phyloP scores from a whole-genome alignment of 2,329 filamentous ascomycete genomes.

The Hymenoscyphus repandus region DNA sequence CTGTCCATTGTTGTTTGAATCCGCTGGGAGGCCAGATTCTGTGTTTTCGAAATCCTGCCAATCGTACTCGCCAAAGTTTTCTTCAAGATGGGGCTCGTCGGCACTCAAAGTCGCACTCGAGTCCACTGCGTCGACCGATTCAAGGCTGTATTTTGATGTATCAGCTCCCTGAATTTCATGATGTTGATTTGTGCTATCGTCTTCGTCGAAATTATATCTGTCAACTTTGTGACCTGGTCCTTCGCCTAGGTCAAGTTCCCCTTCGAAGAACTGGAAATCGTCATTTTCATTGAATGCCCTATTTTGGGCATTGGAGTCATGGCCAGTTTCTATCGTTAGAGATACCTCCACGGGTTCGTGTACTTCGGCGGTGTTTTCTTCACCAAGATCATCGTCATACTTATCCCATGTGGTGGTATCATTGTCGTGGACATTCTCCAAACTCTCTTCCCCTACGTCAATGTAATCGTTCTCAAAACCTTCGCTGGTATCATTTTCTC shows the following conservation, averaged over 20 bases:
- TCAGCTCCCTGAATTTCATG: constrained; percentile 15
- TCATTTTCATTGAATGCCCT: neutral
- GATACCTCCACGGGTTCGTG: neutral
- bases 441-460: neutral
- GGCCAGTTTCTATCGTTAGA: neutral
- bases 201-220: neutral
- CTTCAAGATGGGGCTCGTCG: constrained; percentile 32
- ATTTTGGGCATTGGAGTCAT: neutral
- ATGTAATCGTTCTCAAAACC: neutral
- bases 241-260: neutral
- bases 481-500: neutral
- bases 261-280: constrained; percentile 1
- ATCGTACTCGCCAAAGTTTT: constrained; percentile 31
- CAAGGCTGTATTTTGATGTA: constrained; percentile 7
- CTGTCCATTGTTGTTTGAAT: neutral
- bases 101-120: constrained; percentile 33
- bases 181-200: constrained; percentile 21
- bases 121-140: constrained; percentile 23
- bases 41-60: constrained; percentile 33
- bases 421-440: neutral
- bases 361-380: neutral
- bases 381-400: neutral
- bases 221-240: neutral
- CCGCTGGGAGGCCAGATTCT: neutral
- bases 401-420: neutral